These are phyloP conservation scores for Globisporangium acanthophoron DNA, from an alignment of 352 stramenopile species.

Conservation along the genomic window DNA sequence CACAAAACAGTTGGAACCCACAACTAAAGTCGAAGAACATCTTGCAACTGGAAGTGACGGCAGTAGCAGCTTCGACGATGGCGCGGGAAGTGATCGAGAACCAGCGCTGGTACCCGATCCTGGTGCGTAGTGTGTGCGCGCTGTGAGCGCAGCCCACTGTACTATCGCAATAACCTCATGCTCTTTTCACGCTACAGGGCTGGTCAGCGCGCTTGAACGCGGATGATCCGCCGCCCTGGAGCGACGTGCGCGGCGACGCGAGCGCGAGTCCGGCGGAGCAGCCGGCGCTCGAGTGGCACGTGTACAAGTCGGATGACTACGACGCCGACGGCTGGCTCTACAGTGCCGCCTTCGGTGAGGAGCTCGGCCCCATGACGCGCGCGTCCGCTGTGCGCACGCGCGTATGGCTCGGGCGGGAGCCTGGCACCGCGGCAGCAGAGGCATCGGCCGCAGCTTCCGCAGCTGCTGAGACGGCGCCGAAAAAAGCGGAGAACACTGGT, in stretches of 20 bases:
- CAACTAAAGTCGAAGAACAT: background rate
- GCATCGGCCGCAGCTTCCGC: conserved; percentile 1
- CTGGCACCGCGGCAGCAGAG: conserved; percentile 26
- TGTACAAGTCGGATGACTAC: conserved; percentile 83
- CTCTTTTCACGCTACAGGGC: conserved; percentile 29
- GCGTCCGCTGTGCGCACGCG: conserved; percentile 69
- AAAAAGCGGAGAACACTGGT: conserved; percentile 7
- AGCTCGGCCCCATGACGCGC: conserved; percentile 55
- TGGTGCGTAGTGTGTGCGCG: conserved; percentile 29
- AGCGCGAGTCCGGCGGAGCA: conserved; percentile 53
- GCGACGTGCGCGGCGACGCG: conserved; percentile 30
- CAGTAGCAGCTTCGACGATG: conserved; percentile 13
- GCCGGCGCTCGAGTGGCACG: conserved; percentile 57
- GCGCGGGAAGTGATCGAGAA: conserved; percentile 79
- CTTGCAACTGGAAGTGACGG: background rate
- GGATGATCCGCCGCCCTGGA: conserved; percentile 72
- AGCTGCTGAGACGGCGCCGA: background rate
- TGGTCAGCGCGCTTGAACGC: conserved; percentile 65
- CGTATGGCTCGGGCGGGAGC: conserved; percentile 62
- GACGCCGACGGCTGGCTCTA: conserved; percentile 86
- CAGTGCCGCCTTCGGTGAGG: conserved; percentile 53
- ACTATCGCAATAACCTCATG: background rate
- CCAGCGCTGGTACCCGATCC: conserved; percentile 77
- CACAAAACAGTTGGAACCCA: background rate
- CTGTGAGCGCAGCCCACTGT: background rate